Evolutionary conservation across 163 green algal species (phyloP), one percentile per base, ranked within the genome.

Genomic region (Picocystis sp.): DNA sequence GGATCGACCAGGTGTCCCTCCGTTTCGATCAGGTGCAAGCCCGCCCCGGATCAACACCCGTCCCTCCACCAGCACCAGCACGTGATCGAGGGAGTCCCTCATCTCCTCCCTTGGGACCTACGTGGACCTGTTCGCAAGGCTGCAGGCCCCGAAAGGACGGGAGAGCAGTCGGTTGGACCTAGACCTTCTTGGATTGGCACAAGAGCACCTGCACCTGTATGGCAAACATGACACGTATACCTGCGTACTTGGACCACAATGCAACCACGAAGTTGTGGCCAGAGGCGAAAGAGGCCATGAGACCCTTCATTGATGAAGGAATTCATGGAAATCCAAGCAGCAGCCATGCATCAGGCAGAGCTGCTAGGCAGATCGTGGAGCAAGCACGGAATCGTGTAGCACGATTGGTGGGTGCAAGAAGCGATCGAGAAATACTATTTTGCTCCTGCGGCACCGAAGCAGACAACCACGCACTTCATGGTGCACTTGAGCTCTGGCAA

Each of bases 401-500:
- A 5, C n/a, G 42, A 0, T 62, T 87, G 45, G 34, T 92, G 11
- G 54, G 51, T 13, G 67, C 62, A 45, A 46, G 47, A 3, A 56
- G 0, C 47, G 66, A 5, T 9, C 44, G 53, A 3, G 62, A 89
- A 61, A 61, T 92, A 2, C 60, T 65, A 23, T 93, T 93, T 68
- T 86, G 74, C 1, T 70, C 62, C 1, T 87, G 83, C 43, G 83
- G 83, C 49, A 87, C 82, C 21, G 83, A 93, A 53, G 69, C 60
- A 1, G 76, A 93, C 64, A 84, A 86, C 58, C 85, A 73, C 70
- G 83, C 83, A 10, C 74, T 93, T 17, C 75, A 57, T 43, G 70
- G 73, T 0, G 46, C 78, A 0, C 57, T 80, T 3, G 50, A 34
- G 22, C 15, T 11, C 19, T 44, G 35, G 22, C 47, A 47, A 22